These are phyloP conservation scores for Trichosporon inkin DNA, from an alignment of 1,284 basidiomycete species.

Conservation along the genomic window DNA sequence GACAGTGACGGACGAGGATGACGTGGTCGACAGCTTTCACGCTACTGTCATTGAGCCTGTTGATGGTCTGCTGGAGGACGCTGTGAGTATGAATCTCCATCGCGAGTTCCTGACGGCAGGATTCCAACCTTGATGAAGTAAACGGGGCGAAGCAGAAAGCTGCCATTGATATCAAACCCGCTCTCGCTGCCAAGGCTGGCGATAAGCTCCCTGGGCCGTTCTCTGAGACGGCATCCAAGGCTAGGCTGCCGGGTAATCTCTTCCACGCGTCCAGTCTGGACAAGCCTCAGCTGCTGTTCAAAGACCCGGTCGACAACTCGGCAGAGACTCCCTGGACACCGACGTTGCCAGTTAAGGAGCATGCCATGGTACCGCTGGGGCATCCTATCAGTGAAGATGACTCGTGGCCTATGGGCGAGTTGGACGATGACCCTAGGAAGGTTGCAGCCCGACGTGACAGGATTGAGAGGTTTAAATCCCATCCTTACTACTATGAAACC, in stretches of 20 bases:
- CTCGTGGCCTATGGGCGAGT: constrained; percentile 1
- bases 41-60: constrained; percentile 69
- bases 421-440: constrained; percentile 6
- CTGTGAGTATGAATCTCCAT: constrained; percentile 55
- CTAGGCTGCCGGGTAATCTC: constrained; percentile 49
- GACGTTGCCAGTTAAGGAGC: constrained; percentile 61
- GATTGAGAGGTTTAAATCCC: constrained; percentile 38
- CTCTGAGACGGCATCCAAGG: constrained; percentile 14
- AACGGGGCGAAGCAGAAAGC: constrained; percentile 65
- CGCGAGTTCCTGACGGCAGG: constrained; percentile 52
- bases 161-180: constrained; percentile 37
- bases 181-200: neutral
- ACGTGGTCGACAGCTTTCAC: constrained; percentile 75
- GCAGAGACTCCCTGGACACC: constrained; percentile 60
- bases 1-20: constrained; percentile 62
- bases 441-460: neutral
- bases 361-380: constrained; percentile 64
- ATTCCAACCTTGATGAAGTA: constrained; percentile 74
- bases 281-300: constrained; percentile 77
- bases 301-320: constrained; percentile 58
- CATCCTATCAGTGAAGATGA: neutral
- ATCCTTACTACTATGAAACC: constrained; percentile 80
- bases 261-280: constrained; percentile 65
- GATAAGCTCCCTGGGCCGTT: constrained; percentile 38
- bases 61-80: constrained; percentile 78